Base-by-base conservation (phyloP, 768 basidiomycete species). In the Auriscalpium microsporum region DNA sequence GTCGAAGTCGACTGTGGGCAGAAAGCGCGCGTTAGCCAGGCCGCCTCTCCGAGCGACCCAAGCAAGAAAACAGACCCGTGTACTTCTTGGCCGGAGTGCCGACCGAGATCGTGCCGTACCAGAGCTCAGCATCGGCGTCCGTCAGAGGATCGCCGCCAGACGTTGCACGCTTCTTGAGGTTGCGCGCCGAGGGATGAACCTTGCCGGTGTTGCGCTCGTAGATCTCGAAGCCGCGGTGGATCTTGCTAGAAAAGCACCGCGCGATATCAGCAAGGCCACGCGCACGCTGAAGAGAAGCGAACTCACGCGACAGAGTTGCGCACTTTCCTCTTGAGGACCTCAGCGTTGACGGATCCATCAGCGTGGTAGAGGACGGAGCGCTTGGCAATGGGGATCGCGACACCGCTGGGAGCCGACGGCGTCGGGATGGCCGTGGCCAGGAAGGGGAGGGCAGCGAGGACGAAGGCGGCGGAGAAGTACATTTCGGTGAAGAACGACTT, bases 41-140 rank as follows among this genome's bases (percentile, higher is more conserved):
- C 17, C 40, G 14, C 13, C 17, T 6, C 40, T 14, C 6, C 13
- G 17, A 7, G 13, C 40, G 40, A 17, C 3, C 3, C 4, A 34
- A 8, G n/a, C 19, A n/a, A 33, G 14, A 33, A 21, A 13, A 53
- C 52, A 35, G 17, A 48, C 49, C 48, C 11, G 53, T 57, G 47
- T 48, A 59, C n/a, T 17, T 21, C 13, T 45, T 14, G 10, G 52
- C 8, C 6, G 52, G 58, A 4, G 47, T 54, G 2, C 58, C 58
- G 19, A 57, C 52, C 11, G 36, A 10, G 19, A 59, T 50, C 17
- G 23, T 44, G 13, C 58, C 58, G 34, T 46, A 57, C 58, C 58
- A 59, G 19, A 57, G 52, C 11, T n/a, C 37, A 1, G 14, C 40
- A 6, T 19, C 9, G 17, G 45, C 14, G 45, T 57, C 51, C 2